Evolutionary conservation across 257 asterid genomes (phyloP), one percentile per base, ranked within the genome.

Genomic region (Jasminum sambac): DNA sequence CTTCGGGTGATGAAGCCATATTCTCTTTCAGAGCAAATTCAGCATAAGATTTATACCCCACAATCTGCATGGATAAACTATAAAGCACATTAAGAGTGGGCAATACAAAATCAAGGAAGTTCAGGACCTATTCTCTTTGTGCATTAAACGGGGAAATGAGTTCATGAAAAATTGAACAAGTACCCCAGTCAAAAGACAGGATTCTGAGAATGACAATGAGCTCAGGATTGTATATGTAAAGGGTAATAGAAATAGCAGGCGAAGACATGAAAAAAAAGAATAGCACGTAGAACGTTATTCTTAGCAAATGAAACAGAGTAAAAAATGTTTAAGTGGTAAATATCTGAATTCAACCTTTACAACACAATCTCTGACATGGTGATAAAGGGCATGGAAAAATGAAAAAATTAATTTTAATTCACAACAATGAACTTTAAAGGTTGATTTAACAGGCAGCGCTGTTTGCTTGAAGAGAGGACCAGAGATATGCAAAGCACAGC

Each of bases 1-100:
- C 95, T 81, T 89, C 93, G 62, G 99, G 96, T 63, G 95, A 91
- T 65, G 96, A 86, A 72, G 98, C 98, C 95, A 94, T 85, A 81
- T 86, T 90, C 37, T 86, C 87, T 70, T 88, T 88, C 70, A 89
- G 71, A 72, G 96, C 87, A 85, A 89, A 87, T 68, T 87, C 96
- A 66, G 96, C 84, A 82, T 94, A 94, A 65, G 90, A 85, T 46
- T 79, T 89, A 79, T 69, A 70, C 43, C 98, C 99, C 92, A 86
- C 80, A 66, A 91, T 84, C 99, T 94, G 92, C 83, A 78, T 23
- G 63, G 59, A 46, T 63, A 48, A 61, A n/a, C 67, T 23, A 68
- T 26, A 64, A 23, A 14, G 61, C 61, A 52, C 30, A 21, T 9
- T 52, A 52, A 48, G 17, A 16, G 30, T 2, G 6, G 34, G 13